Evolutionary conservation across 768 basidiomycete species (phyloP), one percentile per base, ranked within the genome.

Genomic region (Lactifluus echinatus): DNA sequence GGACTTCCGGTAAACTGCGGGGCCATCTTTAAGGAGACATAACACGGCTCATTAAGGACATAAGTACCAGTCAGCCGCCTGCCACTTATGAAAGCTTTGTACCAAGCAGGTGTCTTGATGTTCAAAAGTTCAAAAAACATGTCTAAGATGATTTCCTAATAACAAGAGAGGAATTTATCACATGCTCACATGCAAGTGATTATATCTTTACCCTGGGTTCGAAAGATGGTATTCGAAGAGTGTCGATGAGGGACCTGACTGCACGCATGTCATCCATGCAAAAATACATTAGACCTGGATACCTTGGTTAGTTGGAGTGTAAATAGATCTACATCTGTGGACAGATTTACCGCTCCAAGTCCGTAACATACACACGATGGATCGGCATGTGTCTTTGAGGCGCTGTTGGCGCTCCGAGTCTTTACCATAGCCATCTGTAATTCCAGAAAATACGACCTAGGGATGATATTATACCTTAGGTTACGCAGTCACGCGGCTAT

Each of bases 71-170:
- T 95, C 53, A 96, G 71, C 28, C 93, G 78, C 47, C 89, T 82
- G 11, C 93, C 93, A 55, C 87, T 87, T 34, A 96, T 86, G 66
- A 95, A 97, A 0, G 90, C 87, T 65, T 91, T 81, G 67, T 91
- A 90, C 93, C 94, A 97, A 44, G 87, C 87, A 1, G 93, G 89
- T 0, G 88, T 80, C 68, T 90, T 90, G 71, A 98, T 94, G 55
- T 93, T 90, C 19, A 99, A 73, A 17, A 94, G 76, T 59, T 91
- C 89, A 65, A 97, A 97, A 65, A 98, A 88, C 81, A 96, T 87
- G 64, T 98, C 92, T 51, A 98, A 74, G 34, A 97, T 76, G 29
- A 93, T 82, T 74, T 97, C 95, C 94, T 96, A 64, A 39, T 3
- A 17, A 39, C 4, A 17, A 42, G 4, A 2, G 57, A 19, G 5